These are phyloP conservation scores for Hansenula lynferdii DNA, from an alignment of 1,139 yeast species.

Conservation along the genomic window DNA sequence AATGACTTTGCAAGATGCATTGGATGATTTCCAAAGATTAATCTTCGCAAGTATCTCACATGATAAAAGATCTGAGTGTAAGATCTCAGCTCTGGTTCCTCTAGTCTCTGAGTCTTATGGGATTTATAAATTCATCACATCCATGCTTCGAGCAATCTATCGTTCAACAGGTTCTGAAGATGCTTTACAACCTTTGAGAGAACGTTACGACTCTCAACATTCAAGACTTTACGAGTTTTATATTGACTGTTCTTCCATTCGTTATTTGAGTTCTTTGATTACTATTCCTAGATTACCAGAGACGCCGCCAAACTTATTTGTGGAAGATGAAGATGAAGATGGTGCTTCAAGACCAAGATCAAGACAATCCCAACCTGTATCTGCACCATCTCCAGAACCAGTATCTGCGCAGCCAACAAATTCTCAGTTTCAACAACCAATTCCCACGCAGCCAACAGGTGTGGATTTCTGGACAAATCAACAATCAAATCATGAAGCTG, in stretches of 20 bases:
- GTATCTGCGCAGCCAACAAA: slow-evolving; percentile 46
- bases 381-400: slow-evolving; percentile 41
- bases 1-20: slow-evolving; percentile 80
- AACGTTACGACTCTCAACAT: slow-evolving; percentile 78
- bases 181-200: slow-evolving; percentile 69
- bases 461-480: slow-evolving; percentile 45
- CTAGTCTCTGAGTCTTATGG: slow-evolving; percentile 93
- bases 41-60: slow-evolving; percentile 71
- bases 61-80: slow-evolving; percentile 69
- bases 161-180: slow-evolving; percentile 74
- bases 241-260: slow-evolving; percentile 84
- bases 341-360: slow-evolving; percentile 42
- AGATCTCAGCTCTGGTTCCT: slow-evolving; percentile 85
- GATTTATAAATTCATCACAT: slow-evolving; percentile 80
- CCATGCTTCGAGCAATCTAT: slow-evolving; percentile 89
- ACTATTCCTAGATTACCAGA: slow-evolving; percentile 78
- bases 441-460: slow-evolving; percentile 27
- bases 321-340: slow-evolving; percentile 36
- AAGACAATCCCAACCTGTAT: slow-evolving; percentile 31
- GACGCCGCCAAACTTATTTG: slow-evolving; percentile 63
- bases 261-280: slow-evolving; percentile 76
- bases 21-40: slow-evolving; percentile 74
- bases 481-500: slow-evolving; percentile 33
- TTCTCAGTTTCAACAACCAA: slow-evolving; percentile 24
- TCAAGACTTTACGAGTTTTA: slow-evolving; percentile 76